Evolutionary conservation across 1,139 yeast species (phyloP).

Genomic region (Entelexis sorbosivorans): DNA sequence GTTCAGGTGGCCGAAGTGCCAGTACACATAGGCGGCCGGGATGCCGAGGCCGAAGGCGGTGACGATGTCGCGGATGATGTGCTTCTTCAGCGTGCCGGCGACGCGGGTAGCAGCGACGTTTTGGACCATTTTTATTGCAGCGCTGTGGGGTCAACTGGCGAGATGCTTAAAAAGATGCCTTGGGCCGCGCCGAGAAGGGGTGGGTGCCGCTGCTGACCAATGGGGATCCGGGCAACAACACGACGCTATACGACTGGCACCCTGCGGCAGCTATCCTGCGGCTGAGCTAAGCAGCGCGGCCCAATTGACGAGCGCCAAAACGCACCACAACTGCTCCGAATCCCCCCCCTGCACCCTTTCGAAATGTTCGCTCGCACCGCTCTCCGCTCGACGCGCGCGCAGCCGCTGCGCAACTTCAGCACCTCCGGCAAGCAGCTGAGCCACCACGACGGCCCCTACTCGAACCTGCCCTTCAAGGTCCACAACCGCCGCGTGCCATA

Average conservation of each 20-base stretch:
- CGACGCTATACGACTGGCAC: conserved; percentile 6
- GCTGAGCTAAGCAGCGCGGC: background rate
- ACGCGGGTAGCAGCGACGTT: conserved; percentile 84
- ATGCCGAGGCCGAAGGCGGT: conserved; percentile 40
- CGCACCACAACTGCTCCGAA: background rate
- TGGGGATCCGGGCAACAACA: background rate
- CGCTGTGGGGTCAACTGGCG: background rate
- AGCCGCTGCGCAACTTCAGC: conserved; percentile 30
- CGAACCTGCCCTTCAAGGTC: conserved; percentile 87
- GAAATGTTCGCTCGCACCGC: conserved; percentile 19
- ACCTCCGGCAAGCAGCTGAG: conserved; percentile 30
- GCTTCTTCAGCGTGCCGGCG: conserved; percentile 72
- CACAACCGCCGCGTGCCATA: conserved; percentile 84
- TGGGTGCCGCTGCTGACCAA: conserved; percentile 3
- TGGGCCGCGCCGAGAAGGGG: background rate
- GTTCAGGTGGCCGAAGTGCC: conserved; percentile 69
- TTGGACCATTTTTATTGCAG: conserved; percentile 20
- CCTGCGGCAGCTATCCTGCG: background rate
- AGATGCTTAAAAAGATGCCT: conserved; percentile 4
- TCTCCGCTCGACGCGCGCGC: conserved; percentile 19
- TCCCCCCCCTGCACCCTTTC: background rate
- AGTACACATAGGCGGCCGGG: conserved; percentile 50
- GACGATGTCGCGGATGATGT: conserved; percentile 68
- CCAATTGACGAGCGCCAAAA: background rate
- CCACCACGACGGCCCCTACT: conserved; percentile 74